Base-by-base conservation (phyloP, 352 stramenopile genomes). In the Phytophthora cactorum region DNA sequence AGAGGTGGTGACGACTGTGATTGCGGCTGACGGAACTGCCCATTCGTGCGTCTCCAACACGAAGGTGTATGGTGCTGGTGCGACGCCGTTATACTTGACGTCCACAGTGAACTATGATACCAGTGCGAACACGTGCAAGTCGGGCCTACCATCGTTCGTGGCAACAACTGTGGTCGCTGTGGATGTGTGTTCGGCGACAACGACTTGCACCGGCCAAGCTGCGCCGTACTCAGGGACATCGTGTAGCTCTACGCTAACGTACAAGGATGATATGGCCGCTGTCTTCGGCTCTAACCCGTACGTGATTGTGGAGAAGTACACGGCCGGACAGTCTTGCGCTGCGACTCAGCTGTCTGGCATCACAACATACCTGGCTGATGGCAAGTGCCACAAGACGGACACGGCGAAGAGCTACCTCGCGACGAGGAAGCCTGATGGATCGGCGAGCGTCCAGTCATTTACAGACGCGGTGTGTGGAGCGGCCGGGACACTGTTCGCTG, bases 341-440 rank as follows among this genome's bases (percentile, higher is more conserved):
- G 27, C 44, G 15, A 15, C 45, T 5, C 2, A 51, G 10, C 4
- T 70, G 25, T 32, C 31, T 8, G 14, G 14, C 3, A 50, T 66
- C 3, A 56, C 34, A 12, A 36, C 46, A 9, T 71, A 71, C 38
- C 9, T 66, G 10, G 63, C 63, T 1, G 63, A 70, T 7, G 63
- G 63, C 8, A 54, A 53, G 28, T 71, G 63, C n/a, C 55, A 70
- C 55, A 39, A 38, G 32, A 52, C 54, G 2, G 41, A 27, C 1
- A 12, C 39, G 2, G 9, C 31, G 34, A 61, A 36, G 25, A 53
- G 60, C 17, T 67, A 61, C 36, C 41, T 4, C 5, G 28, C 49
- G 5, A 54, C 29, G 27, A 28, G 50, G 10, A 57, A 46, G 15
- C 5, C 52, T 7, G 52, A 58, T 22, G 36, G 36, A 5, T 46